A percentile compares a stretch with the other conserved stretches of the same genome.
phyloP scores from a whole-genome alignment of 2,329 filamentous ascomycete species.

The Metarhizium robertsii region DNA sequence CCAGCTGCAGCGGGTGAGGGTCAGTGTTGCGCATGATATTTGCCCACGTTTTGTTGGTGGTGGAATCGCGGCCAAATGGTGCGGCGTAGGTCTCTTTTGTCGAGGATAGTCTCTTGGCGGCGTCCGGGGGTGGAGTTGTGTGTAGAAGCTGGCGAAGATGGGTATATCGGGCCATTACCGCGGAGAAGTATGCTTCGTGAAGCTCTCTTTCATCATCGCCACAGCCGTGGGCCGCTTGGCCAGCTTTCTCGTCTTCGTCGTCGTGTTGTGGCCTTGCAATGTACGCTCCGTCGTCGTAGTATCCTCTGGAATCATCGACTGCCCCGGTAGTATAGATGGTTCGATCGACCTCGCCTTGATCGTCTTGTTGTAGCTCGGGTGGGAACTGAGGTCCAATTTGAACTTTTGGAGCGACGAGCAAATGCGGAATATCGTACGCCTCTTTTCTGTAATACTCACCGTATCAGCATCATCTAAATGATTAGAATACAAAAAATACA shows the following conservation, averaged over 20 bases:
- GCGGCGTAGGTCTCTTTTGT: constrained; percentile 47
- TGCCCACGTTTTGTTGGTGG: constrained; percentile 43
- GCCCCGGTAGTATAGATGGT: constrained; percentile 37
- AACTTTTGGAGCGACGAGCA: constrained; percentile 55
- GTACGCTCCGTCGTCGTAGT: constrained; percentile 73
- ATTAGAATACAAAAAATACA: neutral
- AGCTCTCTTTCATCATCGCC: constrained; percentile 31
- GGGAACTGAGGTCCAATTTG: constrained; percentile 44
- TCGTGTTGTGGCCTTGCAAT: constrained; percentile 45
- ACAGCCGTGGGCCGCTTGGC: constrained; percentile 13
- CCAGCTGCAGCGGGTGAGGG: constrained; percentile 49
- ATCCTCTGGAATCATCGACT: constrained; percentile 52
- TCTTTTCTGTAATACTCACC: constrained; percentile 55
- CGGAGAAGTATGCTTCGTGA: constrained; percentile 57
- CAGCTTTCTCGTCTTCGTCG: constrained; percentile 16
- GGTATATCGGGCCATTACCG: constrained; percentile 56
- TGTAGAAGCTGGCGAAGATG: constrained; percentile 55
- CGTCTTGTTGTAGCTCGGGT: constrained; percentile 21
- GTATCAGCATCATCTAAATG: constrained; percentile 33
- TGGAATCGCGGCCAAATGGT: constrained; percentile 39
- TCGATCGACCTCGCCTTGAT: constrained; percentile 3
- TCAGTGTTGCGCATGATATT: constrained; percentile 41
- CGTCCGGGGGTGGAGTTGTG: constrained; percentile 40
- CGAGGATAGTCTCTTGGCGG: constrained; percentile 41
- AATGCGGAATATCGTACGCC: constrained; percentile 62